Conservation (phyloP, 1,284 basidiomycete genomes). For the Austropuccinia psidii region DNA sequence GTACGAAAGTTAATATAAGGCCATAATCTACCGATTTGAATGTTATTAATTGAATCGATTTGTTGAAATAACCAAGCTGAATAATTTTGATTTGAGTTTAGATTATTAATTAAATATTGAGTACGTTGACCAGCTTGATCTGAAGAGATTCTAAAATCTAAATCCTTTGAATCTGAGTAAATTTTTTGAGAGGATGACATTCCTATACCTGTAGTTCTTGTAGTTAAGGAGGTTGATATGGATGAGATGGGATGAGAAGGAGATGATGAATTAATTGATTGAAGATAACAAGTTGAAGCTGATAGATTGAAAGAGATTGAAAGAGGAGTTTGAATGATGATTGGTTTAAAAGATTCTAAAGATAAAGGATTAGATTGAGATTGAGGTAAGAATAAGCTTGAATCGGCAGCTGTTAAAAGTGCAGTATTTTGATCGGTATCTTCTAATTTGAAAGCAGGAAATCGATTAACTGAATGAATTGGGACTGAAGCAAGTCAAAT, state of each 20-base stretch:
- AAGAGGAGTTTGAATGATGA: slow-evolving; percentile 9
- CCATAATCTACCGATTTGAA: slow-evolving; percentile 26
- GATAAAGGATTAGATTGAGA: not conserved
- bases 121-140: not conserved
- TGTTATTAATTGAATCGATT: not conserved
- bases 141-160: slow-evolving; percentile 10
- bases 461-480: not conserved
- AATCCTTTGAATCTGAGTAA: not conserved
- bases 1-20: slow-evolving; percentile 28
- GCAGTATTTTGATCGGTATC: slow-evolving; percentile 18
- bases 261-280: not conserved
- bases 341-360: not conserved
- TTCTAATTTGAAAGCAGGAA: slow-evolving; percentile 20
- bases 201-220: slow-evolving; percentile 3
- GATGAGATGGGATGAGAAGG: not conserved
- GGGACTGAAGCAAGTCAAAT: not conserved
- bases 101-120: slow-evolving; percentile 40
- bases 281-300: slow-evolving; percentile 4
- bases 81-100: slow-evolving; percentile 44
- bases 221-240: not conserved
- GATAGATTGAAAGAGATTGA: not conserved
- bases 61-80: slow-evolving; percentile 42
- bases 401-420: slow-evolving; percentile 15
- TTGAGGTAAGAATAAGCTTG: not conserved
- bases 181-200: slow-evolving; percentile 9